Conservation (phyloP, 169 alveolate species). For the Plasmodium sp. region DNA sequence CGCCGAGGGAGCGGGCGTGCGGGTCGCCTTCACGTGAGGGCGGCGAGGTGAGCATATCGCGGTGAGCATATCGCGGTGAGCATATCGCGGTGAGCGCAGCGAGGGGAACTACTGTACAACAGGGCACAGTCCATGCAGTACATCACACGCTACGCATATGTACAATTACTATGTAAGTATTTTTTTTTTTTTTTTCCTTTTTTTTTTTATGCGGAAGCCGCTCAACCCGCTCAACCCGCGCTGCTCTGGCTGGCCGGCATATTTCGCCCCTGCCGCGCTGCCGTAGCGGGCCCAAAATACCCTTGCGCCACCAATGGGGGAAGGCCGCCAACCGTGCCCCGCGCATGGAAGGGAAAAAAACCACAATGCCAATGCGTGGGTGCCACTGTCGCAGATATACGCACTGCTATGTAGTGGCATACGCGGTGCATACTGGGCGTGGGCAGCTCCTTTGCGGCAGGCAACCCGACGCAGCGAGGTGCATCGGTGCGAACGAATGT, state of each 20-base stretch:
- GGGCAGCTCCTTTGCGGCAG: background rate
- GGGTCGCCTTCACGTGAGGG: slow-evolving; percentile 1
- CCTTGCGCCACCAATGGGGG: slow-evolving; percentile 51
- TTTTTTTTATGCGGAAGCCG: background rate
- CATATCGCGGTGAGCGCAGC: too few relatives aligned
- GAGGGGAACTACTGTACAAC: background rate
- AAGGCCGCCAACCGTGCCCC: background rate
- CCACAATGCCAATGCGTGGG: background rate
- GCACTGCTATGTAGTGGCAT: background rate
- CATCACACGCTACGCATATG: background rate
- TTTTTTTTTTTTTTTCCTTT: too few relatives aligned
- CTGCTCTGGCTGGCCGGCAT: background rate
- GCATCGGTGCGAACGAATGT: background rate
- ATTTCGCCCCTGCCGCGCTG: background rate
- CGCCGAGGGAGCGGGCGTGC: background rate
- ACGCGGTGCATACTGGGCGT: background rate
- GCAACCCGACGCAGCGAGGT: background rate
- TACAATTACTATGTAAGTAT: background rate
- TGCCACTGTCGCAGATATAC: background rate
- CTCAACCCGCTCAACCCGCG: background rate
- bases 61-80: too few relatives aligned
- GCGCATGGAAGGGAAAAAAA: background rate
- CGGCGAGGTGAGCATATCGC: too few relatives aligned
- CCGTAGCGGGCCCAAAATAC: slow-evolving; percentile 24
- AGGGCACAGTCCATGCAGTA: too few relatives aligned